These are phyloP conservation scores for Clathrospora elynae DNA, from an alignment of 2,329 filamentous ascomycete genomes.

Conservation along the genomic window DNA sequence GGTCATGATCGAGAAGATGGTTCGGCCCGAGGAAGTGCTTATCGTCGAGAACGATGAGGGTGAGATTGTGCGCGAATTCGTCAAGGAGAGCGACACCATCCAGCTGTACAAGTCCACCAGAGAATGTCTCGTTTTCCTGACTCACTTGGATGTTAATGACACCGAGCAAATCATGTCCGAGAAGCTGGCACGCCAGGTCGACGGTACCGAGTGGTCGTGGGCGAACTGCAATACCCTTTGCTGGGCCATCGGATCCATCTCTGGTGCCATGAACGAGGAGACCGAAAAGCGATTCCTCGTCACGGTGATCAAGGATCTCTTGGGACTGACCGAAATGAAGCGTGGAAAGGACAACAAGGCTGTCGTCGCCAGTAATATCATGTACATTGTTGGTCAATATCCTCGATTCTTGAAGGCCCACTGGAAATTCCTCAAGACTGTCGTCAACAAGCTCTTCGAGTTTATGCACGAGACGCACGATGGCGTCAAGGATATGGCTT, in stretches of 20 bases:
- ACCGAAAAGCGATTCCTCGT: conserved; percentile 98
- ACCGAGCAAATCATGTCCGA: conserved; percentile 99
- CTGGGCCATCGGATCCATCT: conserved; percentile 99
- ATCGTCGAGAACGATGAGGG: conserved; percentile 99
- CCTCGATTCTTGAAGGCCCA: conserved; percentile 97
- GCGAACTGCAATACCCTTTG: conserved; percentile 99
- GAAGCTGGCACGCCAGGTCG: conserved; percentile 92
- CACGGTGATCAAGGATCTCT: conserved; percentile 96
- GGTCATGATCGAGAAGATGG: conserved; percentile 99
- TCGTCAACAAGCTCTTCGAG: conserved; percentile 99
- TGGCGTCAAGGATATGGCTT: conserved; percentile 99
- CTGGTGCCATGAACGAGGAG: conserved; percentile 98
- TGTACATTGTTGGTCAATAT: conserved; percentile 99
- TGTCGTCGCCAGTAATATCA: conserved; percentile 98
- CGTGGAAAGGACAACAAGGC: conserved; percentile 99
- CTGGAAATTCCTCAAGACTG: conserved; percentile 99
- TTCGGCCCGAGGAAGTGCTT: conserved; percentile 93
- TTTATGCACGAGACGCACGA: conserved; percentile 99
- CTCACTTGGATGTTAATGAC: conserved; percentile 94
- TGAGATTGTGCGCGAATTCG: conserved; percentile 97
- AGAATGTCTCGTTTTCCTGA: conserved; percentile 95
- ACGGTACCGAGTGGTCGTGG: conserved; percentile 98
- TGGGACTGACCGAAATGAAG: conserved; percentile 98
- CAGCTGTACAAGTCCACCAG: conserved; percentile 99
- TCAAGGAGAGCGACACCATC: conserved; percentile 98